Evolutionary conservation across 78 protist genomes (phyloP).

Genomic region (Salpingoeca rosetta): DNA sequence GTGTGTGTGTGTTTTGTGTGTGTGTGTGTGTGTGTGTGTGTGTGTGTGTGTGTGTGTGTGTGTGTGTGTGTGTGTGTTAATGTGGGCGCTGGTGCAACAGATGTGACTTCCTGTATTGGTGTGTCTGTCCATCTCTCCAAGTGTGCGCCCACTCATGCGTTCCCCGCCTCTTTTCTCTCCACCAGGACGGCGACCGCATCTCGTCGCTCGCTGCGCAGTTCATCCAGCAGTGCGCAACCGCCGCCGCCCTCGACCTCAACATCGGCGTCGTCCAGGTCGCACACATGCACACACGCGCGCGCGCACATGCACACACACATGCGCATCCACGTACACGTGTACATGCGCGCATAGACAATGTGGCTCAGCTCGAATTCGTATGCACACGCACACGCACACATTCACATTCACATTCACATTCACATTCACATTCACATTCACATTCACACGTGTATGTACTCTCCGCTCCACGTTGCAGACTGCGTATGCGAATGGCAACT

Average conservation of each 20-base stretch:
- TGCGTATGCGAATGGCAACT: constrained; percentile 58
- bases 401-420: no score
- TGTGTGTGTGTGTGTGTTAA: neutral
- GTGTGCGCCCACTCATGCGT: neutral
- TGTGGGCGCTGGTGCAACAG: neutral
- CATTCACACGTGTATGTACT: no score
- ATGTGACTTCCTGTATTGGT: neutral
- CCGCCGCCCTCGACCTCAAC: neutral
- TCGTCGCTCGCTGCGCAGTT: constrained; percentile 34
- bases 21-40: neutral
- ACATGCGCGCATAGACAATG: no score
- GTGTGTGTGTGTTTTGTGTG: neutral
- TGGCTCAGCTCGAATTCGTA: no score
- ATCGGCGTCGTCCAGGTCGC: constrained; percentile 45
- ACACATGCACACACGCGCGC: no score
- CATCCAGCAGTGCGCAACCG: neutral
- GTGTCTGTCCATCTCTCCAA: constrained; percentile 7
- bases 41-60: neutral
- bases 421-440: no score
- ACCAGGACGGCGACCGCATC: constrained; percentile 68
- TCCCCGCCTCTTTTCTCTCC: no score
- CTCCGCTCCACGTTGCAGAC: no score
- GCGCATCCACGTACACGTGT: no score
- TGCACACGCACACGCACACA: no score
- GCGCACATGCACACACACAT: no score